phyloP scores from a whole-genome alignment of 352 stramenopile genomes.

The Pythium sukuiense region DNA sequence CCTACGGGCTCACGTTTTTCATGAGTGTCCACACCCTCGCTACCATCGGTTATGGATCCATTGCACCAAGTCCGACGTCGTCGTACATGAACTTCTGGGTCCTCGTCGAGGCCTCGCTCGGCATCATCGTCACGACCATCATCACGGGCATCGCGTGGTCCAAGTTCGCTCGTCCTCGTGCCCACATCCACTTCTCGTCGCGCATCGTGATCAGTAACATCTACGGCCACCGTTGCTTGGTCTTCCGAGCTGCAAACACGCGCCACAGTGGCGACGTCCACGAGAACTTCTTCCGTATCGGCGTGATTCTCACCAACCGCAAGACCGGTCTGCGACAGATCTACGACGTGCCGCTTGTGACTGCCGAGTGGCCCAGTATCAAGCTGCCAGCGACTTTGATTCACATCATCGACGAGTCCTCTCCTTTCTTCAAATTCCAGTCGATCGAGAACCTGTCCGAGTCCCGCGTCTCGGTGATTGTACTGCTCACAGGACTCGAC shows the following conservation, averaged over 20 bases:
- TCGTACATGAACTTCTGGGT: conserved; percentile 79
- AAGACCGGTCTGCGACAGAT: conserved; percentile 77
- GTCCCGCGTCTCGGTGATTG: conserved; percentile 75
- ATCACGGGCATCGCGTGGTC: conserved; percentile 86
- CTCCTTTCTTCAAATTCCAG: conserved; percentile 78
- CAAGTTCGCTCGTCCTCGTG: conserved; percentile 77
- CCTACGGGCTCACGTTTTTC: conserved; percentile 73
- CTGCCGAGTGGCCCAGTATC: conserved; percentile 78
- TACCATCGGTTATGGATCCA: conserved; percentile 81
- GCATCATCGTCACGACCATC: conserved; percentile 79
- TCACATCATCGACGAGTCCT: conserved; percentile 79
- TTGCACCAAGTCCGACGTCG: conserved; percentile 46
- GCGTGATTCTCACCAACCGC: conserved; percentile 82
- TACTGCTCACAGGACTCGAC: conserved; percentile 77
- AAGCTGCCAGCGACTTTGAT: conserved; percentile 81
- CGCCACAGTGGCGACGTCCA: conserved; percentile 77
- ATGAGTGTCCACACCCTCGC: conserved; percentile 84
- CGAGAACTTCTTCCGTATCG: conserved; percentile 83
- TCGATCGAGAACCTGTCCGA: conserved; percentile 68
- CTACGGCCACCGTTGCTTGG: conserved; percentile 73
- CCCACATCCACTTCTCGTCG: conserved; percentile 82
- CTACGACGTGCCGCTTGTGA: conserved; percentile 83
- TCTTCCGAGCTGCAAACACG: conserved; percentile 82
- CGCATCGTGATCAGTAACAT: conserved; percentile 68
- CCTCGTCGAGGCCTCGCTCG: conserved; percentile 73